These are phyloP conservation scores for Nemania serpens DNA, from an alignment of 2,329 filamentous ascomycete genomes.

Conservation along the genomic window DNA sequence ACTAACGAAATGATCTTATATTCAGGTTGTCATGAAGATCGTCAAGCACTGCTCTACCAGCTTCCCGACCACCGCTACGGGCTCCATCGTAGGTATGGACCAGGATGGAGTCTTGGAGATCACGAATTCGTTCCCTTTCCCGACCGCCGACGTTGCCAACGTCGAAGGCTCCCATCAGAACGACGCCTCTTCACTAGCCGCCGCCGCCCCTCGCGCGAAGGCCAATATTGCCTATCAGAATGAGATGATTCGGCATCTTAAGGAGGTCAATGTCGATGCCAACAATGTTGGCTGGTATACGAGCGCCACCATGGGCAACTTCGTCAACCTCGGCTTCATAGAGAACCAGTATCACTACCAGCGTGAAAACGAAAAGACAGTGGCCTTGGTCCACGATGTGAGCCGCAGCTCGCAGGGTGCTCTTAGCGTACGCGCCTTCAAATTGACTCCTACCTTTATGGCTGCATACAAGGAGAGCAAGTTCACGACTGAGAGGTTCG, in stretches of 20 bases:
- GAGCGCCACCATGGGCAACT: slow-evolving; percentile 98
- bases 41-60: slow-evolving; percentile 90
- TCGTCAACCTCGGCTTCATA: slow-evolving; percentile 91
- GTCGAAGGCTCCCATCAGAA: slow-evolving; percentile 72
- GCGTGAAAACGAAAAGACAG: slow-evolving; percentile 86
- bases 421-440: slow-evolving; percentile 87
- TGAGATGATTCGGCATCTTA: slow-evolving; percentile 95
- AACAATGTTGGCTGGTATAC: slow-evolving; percentile 99
- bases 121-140: slow-evolving; percentile 95
- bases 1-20: slow-evolving; percentile 27
- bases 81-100: slow-evolving; percentile 93
- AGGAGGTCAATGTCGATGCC: slow-evolving; percentile 97
- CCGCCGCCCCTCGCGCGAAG: slow-evolving; percentile 90
- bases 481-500: slow-evolving; percentile 94
- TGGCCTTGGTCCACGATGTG: slow-evolving; percentile 92
- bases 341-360: slow-evolving; percentile 99
- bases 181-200: slow-evolving; percentile 75
- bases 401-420: slow-evolving; percentile 93
- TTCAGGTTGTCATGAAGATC: slow-evolving; percentile 93
- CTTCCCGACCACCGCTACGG: slow-evolving; percentile 88
- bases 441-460: slow-evolving; percentile 86
- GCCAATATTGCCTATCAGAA: slow-evolving; percentile 85
- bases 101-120: slow-evolving; percentile 79
- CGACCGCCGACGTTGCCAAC: slow-evolving; percentile 73
- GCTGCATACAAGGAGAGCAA: slow-evolving; percentile 93